These are phyloP conservation scores for Ganoderma meredithae DNA, from an alignment of 1,284 basidiomycete genomes.

Conservation along the genomic window DNA sequence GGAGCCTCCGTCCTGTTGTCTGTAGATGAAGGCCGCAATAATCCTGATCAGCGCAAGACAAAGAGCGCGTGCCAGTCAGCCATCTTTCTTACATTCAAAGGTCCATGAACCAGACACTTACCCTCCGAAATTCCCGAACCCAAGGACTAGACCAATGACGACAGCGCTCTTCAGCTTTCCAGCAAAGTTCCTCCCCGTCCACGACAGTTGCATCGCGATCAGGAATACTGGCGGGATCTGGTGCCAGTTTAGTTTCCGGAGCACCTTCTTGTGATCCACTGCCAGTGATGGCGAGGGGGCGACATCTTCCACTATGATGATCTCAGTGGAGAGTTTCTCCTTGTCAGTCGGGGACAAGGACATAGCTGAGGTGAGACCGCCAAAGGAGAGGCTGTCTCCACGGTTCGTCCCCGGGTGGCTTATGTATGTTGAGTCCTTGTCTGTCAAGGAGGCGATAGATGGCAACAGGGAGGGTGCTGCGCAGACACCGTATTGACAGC, in stretches of 20 bases:
- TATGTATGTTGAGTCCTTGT: background rate
- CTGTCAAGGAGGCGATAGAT: background rate
- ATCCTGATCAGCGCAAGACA: conserved; percentile 13
- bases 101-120: background rate
- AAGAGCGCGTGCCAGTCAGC: too few relatives aligned
- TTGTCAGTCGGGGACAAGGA: background rate
- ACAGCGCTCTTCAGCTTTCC: conserved; percentile 74
- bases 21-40: conserved; percentile 30
- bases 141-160: conserved; percentile 70
- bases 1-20: conserved; percentile 27
- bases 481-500: background rate
- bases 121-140: conserved; percentile 67
- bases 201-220: conserved; percentile 62
- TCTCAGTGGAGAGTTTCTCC: too few relatives aligned
- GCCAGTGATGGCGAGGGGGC: background rate
- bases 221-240: conserved; percentile 8
- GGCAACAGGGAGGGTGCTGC: background rate
- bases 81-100: too few relatives aligned
- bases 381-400: background rate
- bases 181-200: conserved; percentile 73
- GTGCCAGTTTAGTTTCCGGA: conserved; percentile 36
- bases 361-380: background rate
- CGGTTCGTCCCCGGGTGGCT: background rate
- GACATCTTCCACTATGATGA: background rate
- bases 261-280: conserved; percentile 13